phyloP scores from a whole-genome alignment of 2,329 filamentous ascomycete genomes.

The Alternaria rosae region DNA sequence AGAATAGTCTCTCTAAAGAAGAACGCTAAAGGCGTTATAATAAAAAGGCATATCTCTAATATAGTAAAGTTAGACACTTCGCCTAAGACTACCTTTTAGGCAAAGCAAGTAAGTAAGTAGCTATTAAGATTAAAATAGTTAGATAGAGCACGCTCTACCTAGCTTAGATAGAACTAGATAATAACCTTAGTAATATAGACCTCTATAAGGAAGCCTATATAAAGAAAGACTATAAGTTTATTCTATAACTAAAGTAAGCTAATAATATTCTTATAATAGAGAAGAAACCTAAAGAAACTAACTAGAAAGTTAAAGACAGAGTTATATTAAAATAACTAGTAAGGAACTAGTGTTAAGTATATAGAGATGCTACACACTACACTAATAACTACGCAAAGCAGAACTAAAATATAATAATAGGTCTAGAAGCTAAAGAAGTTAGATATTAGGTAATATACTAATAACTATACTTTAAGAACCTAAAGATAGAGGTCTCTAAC shows the following conservation, averaged over 20 bases:
- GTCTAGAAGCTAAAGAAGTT: background rate
- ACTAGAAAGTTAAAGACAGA: too few species aligned
- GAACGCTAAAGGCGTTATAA: background rate
- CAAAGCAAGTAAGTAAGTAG: background rate
- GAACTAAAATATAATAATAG: background rate
- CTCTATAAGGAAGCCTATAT: background rate
- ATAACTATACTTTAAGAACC: background rate
- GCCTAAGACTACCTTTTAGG: background rate
- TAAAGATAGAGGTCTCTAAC: background rate
- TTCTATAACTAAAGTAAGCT: background rate
- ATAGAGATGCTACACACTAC: too few species aligned
- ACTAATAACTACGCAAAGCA: background rate
- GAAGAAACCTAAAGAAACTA: accelerated
- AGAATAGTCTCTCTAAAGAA: too few species aligned
- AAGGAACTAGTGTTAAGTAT: too few species aligned
- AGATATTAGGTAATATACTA: background rate
- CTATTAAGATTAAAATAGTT: background rate
- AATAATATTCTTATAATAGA: background rate
- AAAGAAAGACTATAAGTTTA: background rate
- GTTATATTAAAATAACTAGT: too few species aligned
- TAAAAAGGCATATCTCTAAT: background rate
- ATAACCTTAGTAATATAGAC: background rate
- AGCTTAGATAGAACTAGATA: too few species aligned
- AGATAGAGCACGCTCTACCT: too few species aligned
- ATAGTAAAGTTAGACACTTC: background rate